A percentile compares a stretch with the other conserved stretches of the same genome.
phyloP scores from a whole-genome alignment of 805 yeast genomes.

The Wickerhamiella kazuoi region DNA sequence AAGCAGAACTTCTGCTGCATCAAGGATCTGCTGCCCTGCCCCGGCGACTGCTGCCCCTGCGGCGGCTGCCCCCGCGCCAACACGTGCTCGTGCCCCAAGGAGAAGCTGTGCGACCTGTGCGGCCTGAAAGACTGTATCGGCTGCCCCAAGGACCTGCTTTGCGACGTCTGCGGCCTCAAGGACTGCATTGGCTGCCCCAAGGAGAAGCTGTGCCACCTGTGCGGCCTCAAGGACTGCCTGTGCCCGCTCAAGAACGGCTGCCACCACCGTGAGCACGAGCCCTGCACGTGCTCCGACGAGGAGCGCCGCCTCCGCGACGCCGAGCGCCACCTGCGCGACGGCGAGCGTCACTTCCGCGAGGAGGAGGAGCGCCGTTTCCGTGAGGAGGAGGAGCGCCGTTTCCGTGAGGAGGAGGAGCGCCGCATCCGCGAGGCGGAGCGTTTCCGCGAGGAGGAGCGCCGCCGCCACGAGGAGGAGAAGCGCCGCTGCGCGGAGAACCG shows the following conservation, averaged over 20 bases:
- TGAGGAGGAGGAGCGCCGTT: too few species aligned
- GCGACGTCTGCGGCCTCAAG: background rate
- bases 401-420: too few species aligned
- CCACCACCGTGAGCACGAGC: background rate
- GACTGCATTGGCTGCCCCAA: slow-evolving; percentile 2
- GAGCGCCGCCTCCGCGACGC: background rate
- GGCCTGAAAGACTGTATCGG: background rate
- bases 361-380: too few species aligned
- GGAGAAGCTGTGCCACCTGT: background rate
- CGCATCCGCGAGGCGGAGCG: too few species aligned
- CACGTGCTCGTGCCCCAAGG: background rate
- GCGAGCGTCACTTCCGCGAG: too few species aligned
- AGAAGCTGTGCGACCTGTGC: background rate
- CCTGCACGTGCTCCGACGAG: background rate
- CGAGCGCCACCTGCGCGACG: background rate
- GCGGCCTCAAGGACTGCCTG: slow-evolving; percentile 1
- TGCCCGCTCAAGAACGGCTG: slow-evolving; percentile 1
- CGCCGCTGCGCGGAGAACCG: too few species aligned
- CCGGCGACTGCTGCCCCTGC: slow-evolving; percentile 1
- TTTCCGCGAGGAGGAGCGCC: too few species aligned
- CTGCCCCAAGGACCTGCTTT: background rate
- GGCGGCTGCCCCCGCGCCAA: background rate
- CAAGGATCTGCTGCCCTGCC: background rate
- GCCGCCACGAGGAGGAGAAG: too few species aligned
- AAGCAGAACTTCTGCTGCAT: slow-evolving; percentile 1